These are phyloP conservation scores for Capsella bursapastoris DNA, from an alignment of 345 rosid species.

Conservation along the genomic window DNA sequence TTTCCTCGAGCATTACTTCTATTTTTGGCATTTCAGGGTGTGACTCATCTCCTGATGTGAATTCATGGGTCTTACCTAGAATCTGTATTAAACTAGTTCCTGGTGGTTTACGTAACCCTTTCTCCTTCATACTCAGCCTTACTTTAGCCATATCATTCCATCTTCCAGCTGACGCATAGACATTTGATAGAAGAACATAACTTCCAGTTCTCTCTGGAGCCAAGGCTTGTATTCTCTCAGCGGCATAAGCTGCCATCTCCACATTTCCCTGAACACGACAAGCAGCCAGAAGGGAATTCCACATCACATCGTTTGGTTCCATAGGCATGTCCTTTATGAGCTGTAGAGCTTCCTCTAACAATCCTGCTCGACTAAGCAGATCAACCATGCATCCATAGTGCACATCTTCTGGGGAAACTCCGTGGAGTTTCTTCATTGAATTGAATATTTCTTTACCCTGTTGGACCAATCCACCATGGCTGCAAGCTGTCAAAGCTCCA, in stretches of 20 bases:
- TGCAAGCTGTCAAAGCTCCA: slow-evolving; percentile 62
- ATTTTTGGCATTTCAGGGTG: slow-evolving; percentile 56
- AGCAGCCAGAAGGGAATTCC: slow-evolving; percentile 68
- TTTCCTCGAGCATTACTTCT: slow-evolving; percentile 56
- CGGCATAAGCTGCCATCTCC: slow-evolving; percentile 58
- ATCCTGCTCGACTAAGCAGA: slow-evolving; percentile 71
- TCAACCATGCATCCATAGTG: slow-evolving; percentile 84
- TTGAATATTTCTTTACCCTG: slow-evolving; percentile 60
- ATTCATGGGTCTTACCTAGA: slow-evolving; percentile 52
- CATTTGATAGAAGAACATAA: slow-evolving; percentile 61
- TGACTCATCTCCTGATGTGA: slow-evolving; percentile 64
- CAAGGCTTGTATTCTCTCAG: slow-evolving; percentile 50
- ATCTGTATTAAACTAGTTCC: slow-evolving; percentile 59
- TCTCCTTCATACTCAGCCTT: slow-evolving; percentile 61
- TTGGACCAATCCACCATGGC: slow-evolving; percentile 64
- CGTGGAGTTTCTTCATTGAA: slow-evolving; percentile 59
- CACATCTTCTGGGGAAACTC: slow-evolving; percentile 54
- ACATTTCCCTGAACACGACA: slow-evolving; percentile 58
- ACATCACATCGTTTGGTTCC: slow-evolving; percentile 71
- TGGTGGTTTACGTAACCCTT: slow-evolving; percentile 57
- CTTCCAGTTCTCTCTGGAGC: slow-evolving; percentile 54
- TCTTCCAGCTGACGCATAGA: slow-evolving; percentile 65
- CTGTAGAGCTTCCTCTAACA: slow-evolving; percentile 56
- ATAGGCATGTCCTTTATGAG: slow-evolving; percentile 59
- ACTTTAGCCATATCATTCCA: slow-evolving; percentile 64